These are phyloP conservation scores for Fusarium subglutinans DNA, from an alignment of 2,329 filamentous ascomycete genomes.

Conservation along the genomic window DNA sequence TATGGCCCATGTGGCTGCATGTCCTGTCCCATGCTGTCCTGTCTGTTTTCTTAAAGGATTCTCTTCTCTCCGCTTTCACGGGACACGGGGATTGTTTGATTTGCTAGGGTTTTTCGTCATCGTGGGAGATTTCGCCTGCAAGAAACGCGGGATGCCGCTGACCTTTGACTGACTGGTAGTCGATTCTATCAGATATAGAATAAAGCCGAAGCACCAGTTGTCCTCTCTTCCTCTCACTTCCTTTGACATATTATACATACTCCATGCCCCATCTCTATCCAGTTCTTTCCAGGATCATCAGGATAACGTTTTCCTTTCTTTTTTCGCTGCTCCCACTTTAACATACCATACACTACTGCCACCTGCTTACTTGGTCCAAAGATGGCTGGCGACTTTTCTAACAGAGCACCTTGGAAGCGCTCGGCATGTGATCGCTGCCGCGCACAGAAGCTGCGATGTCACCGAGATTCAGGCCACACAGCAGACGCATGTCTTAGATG, in stretches of 20 bases:
- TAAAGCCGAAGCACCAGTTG: background rate
- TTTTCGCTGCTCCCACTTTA: background rate
- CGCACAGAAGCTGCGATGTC: background rate
- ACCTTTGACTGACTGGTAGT: background rate
- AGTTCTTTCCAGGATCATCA: background rate
- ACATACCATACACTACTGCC: background rate
- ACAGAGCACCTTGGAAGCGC: background rate
- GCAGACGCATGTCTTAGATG: background rate
- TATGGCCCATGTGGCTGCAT: background rate
- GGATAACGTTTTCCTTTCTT: background rate
- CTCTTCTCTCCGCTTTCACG: slow-evolving; percentile 36
- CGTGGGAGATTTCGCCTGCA: background rate
- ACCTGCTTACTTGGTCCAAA: background rate
- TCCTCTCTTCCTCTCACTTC: background rate
- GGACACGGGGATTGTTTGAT: slow-evolving; percentile 1
- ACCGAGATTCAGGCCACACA: background rate
- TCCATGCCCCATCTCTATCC: background rate
- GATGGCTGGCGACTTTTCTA: background rate
- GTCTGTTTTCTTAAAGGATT: slow-evolving; percentile 36
- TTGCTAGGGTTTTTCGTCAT: background rate
- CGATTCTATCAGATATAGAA: background rate
- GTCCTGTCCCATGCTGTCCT: background rate
- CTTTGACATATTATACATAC: background rate
- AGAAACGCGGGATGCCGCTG: background rate
- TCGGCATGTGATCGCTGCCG: background rate